Conservation (phyloP, 192 early-diverging fungal genomes). For the Blastocladiella britannica region DNA sequence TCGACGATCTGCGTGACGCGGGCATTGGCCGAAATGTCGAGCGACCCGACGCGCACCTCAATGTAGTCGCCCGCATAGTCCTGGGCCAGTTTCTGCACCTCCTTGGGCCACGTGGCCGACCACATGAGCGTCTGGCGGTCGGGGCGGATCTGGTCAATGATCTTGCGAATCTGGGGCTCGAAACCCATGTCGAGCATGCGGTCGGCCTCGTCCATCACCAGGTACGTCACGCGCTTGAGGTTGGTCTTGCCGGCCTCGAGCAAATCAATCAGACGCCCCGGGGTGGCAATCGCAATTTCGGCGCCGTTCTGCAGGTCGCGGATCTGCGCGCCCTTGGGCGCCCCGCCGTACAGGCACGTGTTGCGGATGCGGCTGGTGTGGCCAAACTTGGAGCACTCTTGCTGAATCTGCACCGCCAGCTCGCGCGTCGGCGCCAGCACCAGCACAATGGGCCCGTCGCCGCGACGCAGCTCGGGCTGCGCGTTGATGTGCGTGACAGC, state of each 20-base stretch:
- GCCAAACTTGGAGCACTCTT: conserved; percentile 44
- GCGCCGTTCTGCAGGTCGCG: conserved; percentile 32
- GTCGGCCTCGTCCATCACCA: conserved; percentile 94
- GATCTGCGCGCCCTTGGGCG: conserved; percentile 54
- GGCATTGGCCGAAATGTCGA: conserved; percentile 67
- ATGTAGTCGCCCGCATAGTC: conserved; percentile 64
- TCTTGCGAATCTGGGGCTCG: conserved; percentile 70
- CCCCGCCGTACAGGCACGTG: conserved; percentile 78
- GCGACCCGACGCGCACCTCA: conserved; percentile 64
- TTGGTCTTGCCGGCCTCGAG: conserved; percentile 60
- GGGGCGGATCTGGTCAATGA: conserved; percentile 50
- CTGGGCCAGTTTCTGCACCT: conserved; percentile 64
- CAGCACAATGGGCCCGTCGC: conserved; percentile 91
- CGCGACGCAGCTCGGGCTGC: conserved; percentile 70
- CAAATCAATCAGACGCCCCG: conserved; percentile 85
- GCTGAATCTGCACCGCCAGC: conserved; percentile 27
- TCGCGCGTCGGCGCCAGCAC: conserved; percentile 52
- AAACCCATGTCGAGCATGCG: conserved; percentile 93
- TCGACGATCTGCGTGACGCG: conserved; percentile 77
- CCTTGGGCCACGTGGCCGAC: conserved; percentile 83
- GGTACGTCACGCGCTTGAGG: conserved; percentile 55
- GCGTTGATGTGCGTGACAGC: conserved; percentile 79
- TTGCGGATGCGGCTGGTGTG: conserved; percentile 36
- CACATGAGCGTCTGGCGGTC: conserved; percentile 88
- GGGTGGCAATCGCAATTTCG: conserved; percentile 80